A percentile compares a stretch with the other conserved stretches of the same genome.
Conservation (phyloP, 768 basidiomycete genomes). For the Termitomyces eurrhizus region DNA sequence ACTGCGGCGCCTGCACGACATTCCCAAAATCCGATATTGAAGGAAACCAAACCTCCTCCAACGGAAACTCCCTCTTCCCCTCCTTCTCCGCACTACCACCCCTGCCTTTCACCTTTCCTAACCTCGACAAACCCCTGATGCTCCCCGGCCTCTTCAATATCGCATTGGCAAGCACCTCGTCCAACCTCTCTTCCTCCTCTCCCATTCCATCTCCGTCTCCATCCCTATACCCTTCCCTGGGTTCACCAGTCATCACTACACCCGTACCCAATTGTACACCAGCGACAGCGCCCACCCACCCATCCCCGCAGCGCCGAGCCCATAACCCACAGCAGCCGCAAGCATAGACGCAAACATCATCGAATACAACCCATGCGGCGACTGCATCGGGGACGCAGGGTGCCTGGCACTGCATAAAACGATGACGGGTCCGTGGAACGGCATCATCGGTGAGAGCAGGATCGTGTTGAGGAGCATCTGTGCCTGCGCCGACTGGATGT, state of each 20-base stretch:
- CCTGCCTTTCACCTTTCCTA: constrained; percentile 14
- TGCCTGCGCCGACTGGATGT: too few species aligned
- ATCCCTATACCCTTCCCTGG: constrained; percentile 14
- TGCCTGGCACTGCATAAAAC: too few species aligned
- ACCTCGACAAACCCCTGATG: constrained; percentile 30
- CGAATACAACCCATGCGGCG: too few species aligned
- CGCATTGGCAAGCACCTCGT: too few species aligned
- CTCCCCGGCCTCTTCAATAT: constrained; percentile 56
- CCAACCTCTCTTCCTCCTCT: constrained; percentile 24
- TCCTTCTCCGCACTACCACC: neutral
- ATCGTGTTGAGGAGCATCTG: too few species aligned
- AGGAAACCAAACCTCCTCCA: constrained; percentile 45
- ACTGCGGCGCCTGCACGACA: constrained; percentile 15
- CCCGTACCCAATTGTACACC: neutral
- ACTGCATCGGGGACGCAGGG: too few species aligned
- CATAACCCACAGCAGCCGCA: too few species aligned
- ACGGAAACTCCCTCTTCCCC: constrained; percentile 18
- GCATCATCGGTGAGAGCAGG: too few species aligned
- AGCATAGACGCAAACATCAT: too few species aligned
- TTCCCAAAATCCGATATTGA: constrained; percentile 38
- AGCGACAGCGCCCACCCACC: neutral
- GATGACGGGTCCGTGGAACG: too few species aligned
- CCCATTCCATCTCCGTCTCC: constrained; percentile 23
- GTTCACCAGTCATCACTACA: constrained; percentile 19
- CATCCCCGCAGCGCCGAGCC: neutral